phyloP scores from a whole-genome alignment of 495 filamentous ascomycete species.

The Parmelia sp. region DNA sequence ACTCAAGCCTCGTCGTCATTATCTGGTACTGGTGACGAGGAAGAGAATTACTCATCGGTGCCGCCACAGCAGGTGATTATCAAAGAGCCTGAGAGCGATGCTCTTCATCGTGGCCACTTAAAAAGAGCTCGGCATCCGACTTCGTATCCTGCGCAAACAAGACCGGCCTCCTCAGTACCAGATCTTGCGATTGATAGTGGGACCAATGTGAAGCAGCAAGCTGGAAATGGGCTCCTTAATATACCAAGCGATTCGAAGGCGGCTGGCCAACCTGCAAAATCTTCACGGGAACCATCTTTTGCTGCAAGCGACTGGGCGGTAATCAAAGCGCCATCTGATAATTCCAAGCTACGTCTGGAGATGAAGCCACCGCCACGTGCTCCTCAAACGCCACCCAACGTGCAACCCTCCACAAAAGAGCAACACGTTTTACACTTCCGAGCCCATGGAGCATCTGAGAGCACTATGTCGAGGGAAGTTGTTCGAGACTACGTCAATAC shows the following conservation, averaged over 20 bases:
- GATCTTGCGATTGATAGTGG: neutral
- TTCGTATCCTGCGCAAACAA: constrained; percentile 13
- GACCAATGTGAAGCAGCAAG: neutral
- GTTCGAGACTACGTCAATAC: constrained; percentile 31
- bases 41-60: constrained; percentile 21
- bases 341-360: constrained; percentile 17
- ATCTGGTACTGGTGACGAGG: constrained; percentile 15
- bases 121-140: constrained; percentile 17
- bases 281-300: neutral
- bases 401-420: constrained; percentile 25
- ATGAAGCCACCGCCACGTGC: constrained; percentile 20
- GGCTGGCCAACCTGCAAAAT: neutral
- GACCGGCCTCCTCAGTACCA: constrained; percentile 5
- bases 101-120: constrained; percentile 4
- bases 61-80: constrained; percentile 4
- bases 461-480: constrained; percentile 18
- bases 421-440: constrained; percentile 26
- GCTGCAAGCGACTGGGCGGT: constrained; percentile 16
- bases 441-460: constrained; percentile 25
- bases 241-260: constrained; percentile 4
- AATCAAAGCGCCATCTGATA: constrained; percentile 17
- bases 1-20: constrained; percentile 23
- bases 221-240: neutral
- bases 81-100: constrained; percentile 8
- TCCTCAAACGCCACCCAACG: constrained; percentile 24